Evolutionary conservation across 257 asterid genomes (phyloP).

Genomic region (Solanum virginianum): DNA sequence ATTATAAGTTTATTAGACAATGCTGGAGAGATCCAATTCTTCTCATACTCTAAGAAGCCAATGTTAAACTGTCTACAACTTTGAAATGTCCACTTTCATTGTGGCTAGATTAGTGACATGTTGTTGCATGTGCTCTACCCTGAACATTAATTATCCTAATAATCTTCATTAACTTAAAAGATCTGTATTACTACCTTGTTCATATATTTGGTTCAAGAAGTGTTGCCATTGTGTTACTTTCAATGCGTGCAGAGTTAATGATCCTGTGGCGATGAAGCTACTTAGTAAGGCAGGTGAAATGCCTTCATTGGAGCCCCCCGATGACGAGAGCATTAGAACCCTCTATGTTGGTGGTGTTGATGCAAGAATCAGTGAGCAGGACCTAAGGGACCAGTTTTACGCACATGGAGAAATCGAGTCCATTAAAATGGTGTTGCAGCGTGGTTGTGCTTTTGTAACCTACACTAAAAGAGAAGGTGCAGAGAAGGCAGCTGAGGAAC

Average conservation of each 20-base stretch:
- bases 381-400: slow-evolving; percentile 76
- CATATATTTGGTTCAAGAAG: not conserved
- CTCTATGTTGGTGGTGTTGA: slow-evolving; percentile 93
- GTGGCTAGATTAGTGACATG: not conserved
- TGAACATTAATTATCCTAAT: not conserved
- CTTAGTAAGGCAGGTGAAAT: slow-evolving; percentile 94
- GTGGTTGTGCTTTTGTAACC: slow-evolving; percentile 91
- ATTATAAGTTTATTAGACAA: not conserved
- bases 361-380: slow-evolving; percentile 78
- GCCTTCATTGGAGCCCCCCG: slow-evolving; percentile 97
- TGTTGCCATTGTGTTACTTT: not conserved
- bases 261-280: slow-evolving; percentile 90
- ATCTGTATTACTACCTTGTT: not conserved
- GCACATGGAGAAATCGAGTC: slow-evolving; percentile 97
- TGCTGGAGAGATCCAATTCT: not conserved
- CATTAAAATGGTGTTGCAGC: slow-evolving; percentile 72
- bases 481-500: slow-evolving; percentile 96
- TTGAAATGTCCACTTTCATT: not conserved
- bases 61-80: not conserved
- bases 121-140: not conserved
- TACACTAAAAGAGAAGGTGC: slow-evolving; percentile 97
- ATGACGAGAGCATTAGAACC: slow-evolving; percentile 87
- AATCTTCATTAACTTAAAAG: not conserved
- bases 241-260: slow-evolving; percentile 56
- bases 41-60: not conserved